phyloP scores from a whole-genome alignment of 768 basidiomycete genomes.

The Kwoniella sp. region DNA sequence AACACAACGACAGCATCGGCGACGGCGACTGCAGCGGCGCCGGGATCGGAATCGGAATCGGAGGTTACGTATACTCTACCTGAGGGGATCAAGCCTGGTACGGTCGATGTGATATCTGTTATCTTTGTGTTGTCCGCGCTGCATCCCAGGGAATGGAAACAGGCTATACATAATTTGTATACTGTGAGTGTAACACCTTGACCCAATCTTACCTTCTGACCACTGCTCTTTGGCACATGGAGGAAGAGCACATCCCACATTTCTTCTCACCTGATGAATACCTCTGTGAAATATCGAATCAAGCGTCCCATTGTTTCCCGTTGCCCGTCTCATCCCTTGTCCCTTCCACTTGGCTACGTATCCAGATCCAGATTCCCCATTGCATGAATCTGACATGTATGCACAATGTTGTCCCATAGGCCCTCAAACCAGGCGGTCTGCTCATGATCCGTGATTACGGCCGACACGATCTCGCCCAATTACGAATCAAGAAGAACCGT shows the following conservation, averaged over 20 bases:
- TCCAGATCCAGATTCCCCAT: too few relatives aligned
- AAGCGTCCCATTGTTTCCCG: too few relatives aligned
- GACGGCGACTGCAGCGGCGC: too few relatives aligned
- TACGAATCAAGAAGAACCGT: constrained; percentile 84
- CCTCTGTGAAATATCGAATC: too few relatives aligned
- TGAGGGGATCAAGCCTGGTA: constrained; percentile 64
- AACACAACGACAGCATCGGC: not conserved
- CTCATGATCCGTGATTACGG: constrained; percentile 92
- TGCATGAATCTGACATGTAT: too few relatives aligned
- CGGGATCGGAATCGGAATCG: not conserved
- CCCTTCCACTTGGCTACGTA: too few relatives aligned
- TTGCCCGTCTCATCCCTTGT: too few relatives aligned
- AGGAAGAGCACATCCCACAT: too few relatives aligned
- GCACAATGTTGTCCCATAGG: constrained; percentile 63
- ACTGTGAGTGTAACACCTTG: constrained; percentile 59
- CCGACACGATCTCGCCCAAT: constrained; percentile 87
- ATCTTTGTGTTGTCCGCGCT: constrained; percentile 93
- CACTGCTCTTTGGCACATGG: too few relatives aligned
- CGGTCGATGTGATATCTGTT: constrained; percentile 85
- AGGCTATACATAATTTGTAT: constrained; percentile 77
- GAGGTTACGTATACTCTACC: constrained; percentile 61
- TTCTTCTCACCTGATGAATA: not conserved
- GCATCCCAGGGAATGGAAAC: constrained; percentile 87
- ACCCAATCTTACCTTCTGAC: too few relatives aligned
- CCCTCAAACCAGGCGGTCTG: constrained; percentile 84